These are phyloP conservation scores for Suillus paluster DNA, from an alignment of 768 basidiomycete genomes.

Conservation along the genomic window DNA sequence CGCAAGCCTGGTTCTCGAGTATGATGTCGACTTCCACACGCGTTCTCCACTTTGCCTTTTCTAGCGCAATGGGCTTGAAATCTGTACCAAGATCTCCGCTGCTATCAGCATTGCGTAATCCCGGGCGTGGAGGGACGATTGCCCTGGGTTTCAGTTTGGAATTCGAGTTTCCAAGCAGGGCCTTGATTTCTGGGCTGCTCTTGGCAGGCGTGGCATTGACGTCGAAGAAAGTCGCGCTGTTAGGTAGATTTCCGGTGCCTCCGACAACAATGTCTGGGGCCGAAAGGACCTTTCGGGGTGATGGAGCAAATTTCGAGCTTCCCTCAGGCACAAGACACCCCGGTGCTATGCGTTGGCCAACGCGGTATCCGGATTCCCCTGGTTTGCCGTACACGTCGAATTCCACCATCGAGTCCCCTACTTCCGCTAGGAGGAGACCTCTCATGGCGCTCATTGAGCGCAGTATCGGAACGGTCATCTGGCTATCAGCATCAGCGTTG, in stretches of 20 bases:
- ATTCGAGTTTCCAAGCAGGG: conserved; percentile 64
- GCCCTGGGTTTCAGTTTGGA: conserved; percentile 61
- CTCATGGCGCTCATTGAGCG: conserved; percentile 47
- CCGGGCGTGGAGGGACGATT: conserved; percentile 40
- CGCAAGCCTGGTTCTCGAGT: conserved; percentile 73
- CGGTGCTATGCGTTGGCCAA: conserved; percentile 45
- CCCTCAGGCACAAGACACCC: conserved; percentile 37
- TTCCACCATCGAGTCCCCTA: conserved; percentile 51
- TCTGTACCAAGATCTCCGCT: conserved; percentile 13
- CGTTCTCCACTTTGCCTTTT: conserved; percentile 73
- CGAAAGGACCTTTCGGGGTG: conserved; percentile 11
- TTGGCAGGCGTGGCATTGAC: conserved; percentile 51
- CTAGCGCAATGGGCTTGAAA: conserved; percentile 50
- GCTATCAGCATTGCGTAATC: conserved; percentile 14
- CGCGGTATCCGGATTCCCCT: conserved; percentile 41
- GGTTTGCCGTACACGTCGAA: conserved; percentile 40
- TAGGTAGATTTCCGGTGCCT: conserved; percentile 36
- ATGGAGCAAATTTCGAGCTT: conserved; percentile 17
- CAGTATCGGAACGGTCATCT: conserved; percentile 28
- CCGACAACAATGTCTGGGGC: background rate
- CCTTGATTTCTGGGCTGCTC: conserved; percentile 60
- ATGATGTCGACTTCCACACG: conserved; percentile 83
- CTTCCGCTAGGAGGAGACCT: conserved; percentile 52
- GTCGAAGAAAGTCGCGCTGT: conserved; percentile 58
- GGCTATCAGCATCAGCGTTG: background rate